Evolutionary conservation across 371 early-diverging fungal genomes (phyloP), one percentile per base, ranked within the genome.

Genomic region (Apophysomyces elegans): DNA sequence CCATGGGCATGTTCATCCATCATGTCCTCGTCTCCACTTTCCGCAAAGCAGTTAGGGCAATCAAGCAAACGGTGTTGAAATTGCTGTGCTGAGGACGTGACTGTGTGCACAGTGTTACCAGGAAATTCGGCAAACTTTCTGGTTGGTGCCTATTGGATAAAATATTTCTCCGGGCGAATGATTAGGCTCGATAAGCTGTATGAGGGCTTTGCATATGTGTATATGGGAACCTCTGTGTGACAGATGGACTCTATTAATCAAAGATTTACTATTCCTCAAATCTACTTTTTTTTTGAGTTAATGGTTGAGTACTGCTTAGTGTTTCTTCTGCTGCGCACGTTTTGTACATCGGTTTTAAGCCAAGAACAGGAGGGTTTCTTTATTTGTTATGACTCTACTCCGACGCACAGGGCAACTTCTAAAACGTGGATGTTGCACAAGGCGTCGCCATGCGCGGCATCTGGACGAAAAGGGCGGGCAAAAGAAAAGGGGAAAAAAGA

Each of bases 1-100:
- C 80, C 80, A 67, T 68, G 68, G 4, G 73, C 71, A 64, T 78
- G 71, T 65, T 57, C 65, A 26, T 71, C 65, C 58, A 59, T 65
- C 5, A 7, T 11, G 54, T 50, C 9, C 9, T 50, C 41, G 32
- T 26, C 32, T 26, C 32, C 32, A 26, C 32, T 26, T 41, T 41
- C 41, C 13, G 5, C 8, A 41, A 8, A 41, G 13, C 8, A 41
- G 11, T 50, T 26, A 26, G 21, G 18, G 21, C 7, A 9, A 21
- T 0, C 4, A 21, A 50, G 21, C 16, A 26, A 21, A 9, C 21
- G 9, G 11, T 18, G 21, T 4, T 7, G 9, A 5, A 50, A 50
- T n/a, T 5, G 8, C 21, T 50, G 54, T 21, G 18, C n/a, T 13
- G n/a, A n/a, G 11, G 47, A 47, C 7, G 47, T 41, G 41, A 41